phyloP scores from a whole-genome alignment of 495 filamentous ascomycete species.

The Penicillium longicatenatum region DNA sequence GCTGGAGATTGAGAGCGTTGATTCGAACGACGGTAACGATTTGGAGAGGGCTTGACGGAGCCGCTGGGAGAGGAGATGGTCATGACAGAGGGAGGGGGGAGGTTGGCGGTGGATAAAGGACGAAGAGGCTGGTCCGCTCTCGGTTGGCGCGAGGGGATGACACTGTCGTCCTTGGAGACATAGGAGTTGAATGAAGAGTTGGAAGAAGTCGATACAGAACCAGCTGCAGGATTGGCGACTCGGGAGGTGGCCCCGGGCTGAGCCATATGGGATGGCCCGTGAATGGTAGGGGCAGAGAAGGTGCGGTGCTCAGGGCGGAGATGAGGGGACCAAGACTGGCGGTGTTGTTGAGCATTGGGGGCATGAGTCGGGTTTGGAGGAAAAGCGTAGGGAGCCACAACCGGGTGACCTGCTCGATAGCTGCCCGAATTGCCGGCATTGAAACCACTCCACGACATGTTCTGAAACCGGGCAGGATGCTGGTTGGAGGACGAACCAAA shows the following conservation, averaged over 20 bases:
- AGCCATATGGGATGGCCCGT: constrained; percentile 46
- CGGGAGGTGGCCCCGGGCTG: constrained; percentile 42
- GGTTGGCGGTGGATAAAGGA: constrained; percentile 54
- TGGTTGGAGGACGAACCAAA: constrained; percentile 40
- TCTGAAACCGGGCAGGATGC: constrained; percentile 52
- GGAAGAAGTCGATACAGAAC: constrained; percentile 61
- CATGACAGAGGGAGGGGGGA: constrained; percentile 47
- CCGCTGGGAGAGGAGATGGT: constrained; percentile 49
- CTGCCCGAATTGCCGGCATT: constrained; percentile 57
- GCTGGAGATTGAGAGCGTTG: constrained; percentile 49
- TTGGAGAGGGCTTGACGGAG: constrained; percentile 60
- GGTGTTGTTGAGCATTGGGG: constrained; percentile 50
- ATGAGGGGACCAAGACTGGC: constrained; percentile 61
- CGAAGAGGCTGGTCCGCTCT: constrained; percentile 43
- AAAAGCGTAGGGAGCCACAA: constrained; percentile 84
- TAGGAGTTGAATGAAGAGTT: constrained; percentile 44
- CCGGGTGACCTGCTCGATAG: constrained; percentile 69
- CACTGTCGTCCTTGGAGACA: constrained; percentile 51
- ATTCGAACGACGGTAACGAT: constrained; percentile 65
- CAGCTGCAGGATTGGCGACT: constrained; percentile 59
- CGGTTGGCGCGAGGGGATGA: constrained; percentile 44
- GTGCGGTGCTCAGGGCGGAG: constrained; percentile 68
- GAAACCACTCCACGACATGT: constrained; percentile 66
- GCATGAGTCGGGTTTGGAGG: constrained; percentile 67
- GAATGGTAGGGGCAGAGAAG: constrained; percentile 61